Evolutionary conservation across 352 stramenopile species (phyloP), one percentile per base, ranked within the genome.

Genomic region (Phytophthora capsici): DNA sequence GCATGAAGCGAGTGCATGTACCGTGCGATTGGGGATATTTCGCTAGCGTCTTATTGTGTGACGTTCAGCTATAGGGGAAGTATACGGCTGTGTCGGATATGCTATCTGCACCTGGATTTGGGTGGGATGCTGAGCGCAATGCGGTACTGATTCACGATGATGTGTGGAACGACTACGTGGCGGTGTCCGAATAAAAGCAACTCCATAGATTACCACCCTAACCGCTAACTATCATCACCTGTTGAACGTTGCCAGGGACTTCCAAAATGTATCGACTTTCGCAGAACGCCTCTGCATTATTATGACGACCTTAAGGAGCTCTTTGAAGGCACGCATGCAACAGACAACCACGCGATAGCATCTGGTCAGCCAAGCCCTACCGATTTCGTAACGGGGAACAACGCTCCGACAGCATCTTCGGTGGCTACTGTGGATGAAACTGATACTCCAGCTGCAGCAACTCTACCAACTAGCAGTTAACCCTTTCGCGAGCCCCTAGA

Each of bases 91-190:
- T 40, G 6, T 53, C 46, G 2, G 46, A 12, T 4, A 53, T 53
- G 46, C 19, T 53, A 1, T 14, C 23, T 10, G 50, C 50, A 2
- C 48, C 50, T 26, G 50, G 36, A 6, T 57, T 57, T 20, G 50
- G 50, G 1, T 57, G 50, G 36, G 50, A 57, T 37, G 2, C 34
- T 5, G 16, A 37, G 9, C 22, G 25, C 2, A 47, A 57, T 28
- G 50, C 48, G n/a, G 36, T 37, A 7, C 14, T 48, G 6, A 16
- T 57, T 22, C 50, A 47, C 6, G 50, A 40, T 26, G 36, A 57
- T 16, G 50, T 57, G 13, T 57, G 50, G 50, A 22, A 37, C 3
- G n/a, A 45, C 19, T 48, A 57, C 16, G 14, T 57, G 14, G 48
- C 36, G 0, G 50, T 57, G 25, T 12, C 2, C 0, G 8, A 7